These are phyloP conservation scores for Tarenaya hassleriana DNA, from an alignment of 345 rosid genomes.

Conservation along the genomic window DNA sequence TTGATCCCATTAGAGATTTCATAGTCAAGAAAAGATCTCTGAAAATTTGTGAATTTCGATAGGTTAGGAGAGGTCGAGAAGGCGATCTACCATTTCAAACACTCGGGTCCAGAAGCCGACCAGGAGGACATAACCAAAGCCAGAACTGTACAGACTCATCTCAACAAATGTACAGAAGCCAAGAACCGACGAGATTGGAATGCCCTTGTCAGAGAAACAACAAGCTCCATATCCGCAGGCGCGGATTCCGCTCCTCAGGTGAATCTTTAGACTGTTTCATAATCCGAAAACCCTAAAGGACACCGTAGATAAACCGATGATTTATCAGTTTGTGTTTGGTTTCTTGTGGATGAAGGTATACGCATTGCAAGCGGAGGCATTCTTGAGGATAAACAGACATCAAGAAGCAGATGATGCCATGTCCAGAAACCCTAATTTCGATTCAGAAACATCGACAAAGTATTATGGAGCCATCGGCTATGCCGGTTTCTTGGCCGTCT, in stretches of 20 bases:
- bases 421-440: conserved; percentile 47
- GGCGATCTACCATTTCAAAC: conserved; percentile 70
- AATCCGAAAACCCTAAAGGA: too few species aligned
- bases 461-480: conserved; percentile 74
- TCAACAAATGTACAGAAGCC: conserved; percentile 68
- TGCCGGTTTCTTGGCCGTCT: conserved; percentile 52
- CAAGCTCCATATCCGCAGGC: conserved; percentile 50
- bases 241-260: too few species aligned
- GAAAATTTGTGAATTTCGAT: not conserved
- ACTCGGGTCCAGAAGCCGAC: conserved; percentile 77
- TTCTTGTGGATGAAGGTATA: too few species aligned
- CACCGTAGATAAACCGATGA: too few species aligned
- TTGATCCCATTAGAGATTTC: conserved; percentile 9
- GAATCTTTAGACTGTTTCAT: too few species aligned
- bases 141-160: conserved; percentile 44
- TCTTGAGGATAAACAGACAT: conserved; percentile 52
- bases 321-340: too few species aligned
- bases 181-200: conserved; percentile 64
- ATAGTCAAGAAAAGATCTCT: not conserved
- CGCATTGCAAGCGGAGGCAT: conserved; percentile 91
- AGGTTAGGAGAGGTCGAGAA: conserved; percentile 88
- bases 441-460: conserved; percentile 50
- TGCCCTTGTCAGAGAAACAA: conserved; percentile 45
- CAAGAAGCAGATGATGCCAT: conserved; percentile 67
- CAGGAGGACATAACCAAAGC: conserved; percentile 58